Percentiles rank a stretch among this genome's conserved stretches.
phyloP scores from a whole-genome alignment of 169 alveolate genomes.

The Plasmodium adleri region DNA sequence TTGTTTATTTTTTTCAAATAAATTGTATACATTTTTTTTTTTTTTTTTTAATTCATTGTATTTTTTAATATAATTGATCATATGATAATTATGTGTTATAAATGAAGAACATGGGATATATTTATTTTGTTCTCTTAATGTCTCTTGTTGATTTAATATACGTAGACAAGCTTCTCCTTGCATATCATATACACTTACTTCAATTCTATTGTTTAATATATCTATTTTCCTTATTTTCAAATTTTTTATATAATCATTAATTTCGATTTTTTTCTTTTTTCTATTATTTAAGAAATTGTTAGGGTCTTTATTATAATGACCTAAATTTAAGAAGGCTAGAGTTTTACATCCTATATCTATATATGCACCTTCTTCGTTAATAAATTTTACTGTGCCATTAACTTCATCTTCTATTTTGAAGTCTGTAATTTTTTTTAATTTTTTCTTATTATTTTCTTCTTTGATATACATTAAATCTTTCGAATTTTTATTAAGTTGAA shows the following conservation, averaged over 20 bases:
- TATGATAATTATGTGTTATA: conserved; percentile 42
- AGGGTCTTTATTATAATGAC: conserved; percentile 72
- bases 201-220: conserved; percentile 38
- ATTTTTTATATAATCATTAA: conserved; percentile 43
- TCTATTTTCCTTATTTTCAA: conserved; percentile 57
- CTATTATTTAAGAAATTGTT: neutral
- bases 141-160: conserved; percentile 51
- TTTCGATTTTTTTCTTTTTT: conserved; percentile 41
- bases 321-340: conserved; percentile 56
- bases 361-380: conserved; percentile 73
- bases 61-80: conserved; percentile 56
- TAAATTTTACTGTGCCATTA: conserved; percentile 22
- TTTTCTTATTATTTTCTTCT: conserved; percentile 20
- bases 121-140: conserved; percentile 61
- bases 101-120: conserved; percentile 57
- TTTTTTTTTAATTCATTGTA: conserved; percentile 50
- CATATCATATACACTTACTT: conserved; percentile 26
- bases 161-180: conserved; percentile 69
- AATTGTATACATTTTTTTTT: conserved; percentile 63
- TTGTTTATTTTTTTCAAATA: conserved; percentile 55
- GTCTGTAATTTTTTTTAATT: conserved; percentile 41
- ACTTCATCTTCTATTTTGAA: conserved; percentile 61
- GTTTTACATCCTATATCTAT: conserved; percentile 75
- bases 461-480: conserved; percentile 60
- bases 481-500: conserved; percentile 20